A percentile compares a stretch with the other conserved stretches of the same genome.
These are phyloP conservation scores for Cladosporium sp. DNA, from an alignment of 2,329 filamentous ascomycete species.

Conservation along the genomic window DNA sequence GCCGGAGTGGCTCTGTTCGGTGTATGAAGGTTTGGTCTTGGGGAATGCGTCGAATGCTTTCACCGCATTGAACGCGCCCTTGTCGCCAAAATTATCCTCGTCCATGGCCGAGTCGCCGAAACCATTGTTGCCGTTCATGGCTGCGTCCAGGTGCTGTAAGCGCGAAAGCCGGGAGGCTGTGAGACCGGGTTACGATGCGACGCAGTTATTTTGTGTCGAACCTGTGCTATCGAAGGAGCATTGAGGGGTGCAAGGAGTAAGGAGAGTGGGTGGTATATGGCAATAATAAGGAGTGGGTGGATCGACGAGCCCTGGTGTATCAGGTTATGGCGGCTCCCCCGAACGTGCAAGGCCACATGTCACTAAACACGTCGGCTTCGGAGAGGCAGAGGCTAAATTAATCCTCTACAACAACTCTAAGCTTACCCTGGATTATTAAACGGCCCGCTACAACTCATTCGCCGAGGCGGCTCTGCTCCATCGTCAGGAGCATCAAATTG, in stretches of 20 bases:
- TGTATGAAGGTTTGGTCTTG: slow-evolving; percentile 93
- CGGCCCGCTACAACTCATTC: not conserved
- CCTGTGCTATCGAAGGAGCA: slow-evolving; percentile 8
- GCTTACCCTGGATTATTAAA: not conserved
- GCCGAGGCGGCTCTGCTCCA: not conserved
- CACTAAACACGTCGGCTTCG: slow-evolving; percentile 13
- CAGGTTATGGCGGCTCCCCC: slow-evolving; percentile 1
- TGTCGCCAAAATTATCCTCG: slow-evolving; percentile 78
- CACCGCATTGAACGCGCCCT: slow-evolving; percentile 59
- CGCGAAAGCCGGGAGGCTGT: not conserved
- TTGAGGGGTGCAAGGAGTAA: slow-evolving; percentile 12
- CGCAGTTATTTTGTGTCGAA: not conserved
- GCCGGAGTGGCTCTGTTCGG: slow-evolving; percentile 78
- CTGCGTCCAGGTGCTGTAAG: not conserved
- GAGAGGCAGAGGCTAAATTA: not conserved
- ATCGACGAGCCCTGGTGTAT: not conserved
- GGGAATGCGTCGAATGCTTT: slow-evolving; percentile 97
- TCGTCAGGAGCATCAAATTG: not conserved
- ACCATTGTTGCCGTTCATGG: slow-evolving; percentile 51
- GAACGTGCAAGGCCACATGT: slow-evolving; percentile 12
- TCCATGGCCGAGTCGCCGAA: slow-evolving; percentile 69
- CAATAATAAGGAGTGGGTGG: not conserved
- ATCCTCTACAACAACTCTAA: not conserved
- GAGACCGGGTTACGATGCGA: not conserved
- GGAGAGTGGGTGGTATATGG: not conserved